Base-by-base conservation (phyloP, 495 filamentous ascomycete species). In the Trichoderma reesei region DNA sequence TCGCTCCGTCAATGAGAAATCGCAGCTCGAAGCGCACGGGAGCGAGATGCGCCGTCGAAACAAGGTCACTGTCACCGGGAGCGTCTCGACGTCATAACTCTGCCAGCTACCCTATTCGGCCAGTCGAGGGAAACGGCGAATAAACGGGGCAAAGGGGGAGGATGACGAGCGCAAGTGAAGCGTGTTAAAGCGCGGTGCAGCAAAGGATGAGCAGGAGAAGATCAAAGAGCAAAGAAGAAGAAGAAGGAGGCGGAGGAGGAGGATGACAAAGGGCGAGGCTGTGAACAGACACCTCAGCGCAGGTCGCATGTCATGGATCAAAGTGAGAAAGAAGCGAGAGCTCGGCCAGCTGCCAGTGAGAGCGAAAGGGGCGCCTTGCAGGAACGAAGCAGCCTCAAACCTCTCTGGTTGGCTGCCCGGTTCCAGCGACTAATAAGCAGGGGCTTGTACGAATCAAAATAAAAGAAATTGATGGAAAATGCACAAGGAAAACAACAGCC, bases 361-460 rank as follows among this genome's bases (percentile, higher is more conserved):
- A 39, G 38, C 26, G 51, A 56, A 56, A 56, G 51, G 51, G 51
- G 51, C 51, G 51, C 51, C 20, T 31, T 33, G 51, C 11, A 56
- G 51, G 51, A 34, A 56, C 33, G 26, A 10, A 33, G 51, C 51
- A 56, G 51, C 51, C 13, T 56, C 51, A 34, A 26, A 1, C 26
- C 26, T 26, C 26, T 26, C 26, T n/a, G 31, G 26, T n/a, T n/a
- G 51, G 51, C 9, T 26, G 34, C 51, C 44, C 26, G 26, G 26
- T 26, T 26, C 26, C 26, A 26, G 26, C 26, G 26, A 26, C 26
- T 26, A 42, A 42, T 26, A 42, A 42, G 26, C 26, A 26, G 26
- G 26, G 26, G 26, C 26, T 26, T 26, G 26, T 26, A 26, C 26
- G 26, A 26, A 26, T 26, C 26, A 26, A 26, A 26, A 26, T 1